phyloP scores from a whole-genome alignment of 176 grass and related monocot genomes.

The Typha latifolia region DNA sequence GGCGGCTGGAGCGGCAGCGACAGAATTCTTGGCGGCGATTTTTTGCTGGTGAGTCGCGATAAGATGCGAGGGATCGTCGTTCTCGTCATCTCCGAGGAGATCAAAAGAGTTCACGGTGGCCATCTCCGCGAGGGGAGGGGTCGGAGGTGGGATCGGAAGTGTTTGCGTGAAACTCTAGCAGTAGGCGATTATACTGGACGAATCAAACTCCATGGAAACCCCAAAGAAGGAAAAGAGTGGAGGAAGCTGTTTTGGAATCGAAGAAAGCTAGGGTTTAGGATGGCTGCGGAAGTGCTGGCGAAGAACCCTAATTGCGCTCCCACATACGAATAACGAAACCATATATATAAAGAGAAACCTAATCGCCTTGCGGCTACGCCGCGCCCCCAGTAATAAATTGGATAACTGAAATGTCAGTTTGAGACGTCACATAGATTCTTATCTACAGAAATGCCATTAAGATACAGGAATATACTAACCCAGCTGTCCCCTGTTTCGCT shows the following conservation, averaged over 20 bases:
- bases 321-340: too few species aligned
- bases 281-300: neutral
- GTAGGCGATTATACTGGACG: neutral
- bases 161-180: neutral
- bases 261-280: too few species aligned
- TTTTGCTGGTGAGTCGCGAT: slow-evolving; percentile 11
- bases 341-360: too few species aligned
- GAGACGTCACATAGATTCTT: too few species aligned
- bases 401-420: too few species aligned
- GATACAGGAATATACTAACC: too few species aligned
- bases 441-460: too few species aligned
- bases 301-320: too few species aligned
- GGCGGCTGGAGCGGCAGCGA: neutral
- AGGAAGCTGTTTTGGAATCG: neutral
- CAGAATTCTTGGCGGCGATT: slow-evolving; percentile 4
- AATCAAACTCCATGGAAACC: slow-evolving; percentile 1
- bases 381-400: too few species aligned
- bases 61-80: slow-evolving; percentile 15
- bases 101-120: slow-evolving; percentile 7
- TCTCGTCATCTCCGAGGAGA: slow-evolving; percentile 6
- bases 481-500: too few species aligned
- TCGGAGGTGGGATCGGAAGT: neutral
- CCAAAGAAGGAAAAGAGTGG: neutral
- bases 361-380: too few species aligned
- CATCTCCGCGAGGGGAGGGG: neutral